These are phyloP conservation scores for Aleurites moluccanus DNA, from an alignment of 441 rosid species.

Conservation along the genomic window DNA sequence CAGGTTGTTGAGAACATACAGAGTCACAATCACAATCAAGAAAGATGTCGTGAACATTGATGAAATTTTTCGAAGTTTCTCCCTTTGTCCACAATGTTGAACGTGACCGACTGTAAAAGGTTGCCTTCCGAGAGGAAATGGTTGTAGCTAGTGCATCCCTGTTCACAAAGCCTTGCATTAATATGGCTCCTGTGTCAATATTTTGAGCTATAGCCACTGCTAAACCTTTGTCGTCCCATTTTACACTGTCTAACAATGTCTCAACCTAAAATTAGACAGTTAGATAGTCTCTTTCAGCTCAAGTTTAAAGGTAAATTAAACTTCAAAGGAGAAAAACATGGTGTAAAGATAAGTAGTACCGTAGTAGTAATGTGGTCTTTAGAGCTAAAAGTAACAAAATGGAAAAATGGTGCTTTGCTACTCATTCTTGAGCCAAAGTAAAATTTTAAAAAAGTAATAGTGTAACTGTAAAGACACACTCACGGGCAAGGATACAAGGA, in stretches of 20 bases:
- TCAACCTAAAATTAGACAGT: slow-evolving; percentile 52
- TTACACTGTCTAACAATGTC: slow-evolving; percentile 59
- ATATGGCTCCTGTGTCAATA: slow-evolving; percentile 79
- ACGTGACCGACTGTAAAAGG: slow-evolving; percentile 78
- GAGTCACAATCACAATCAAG: slow-evolving; percentile 68
- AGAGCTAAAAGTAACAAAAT: not conserved
- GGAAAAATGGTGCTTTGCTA: not conserved
- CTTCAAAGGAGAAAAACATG: not conserved
- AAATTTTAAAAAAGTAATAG: no score
- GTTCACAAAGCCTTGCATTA: slow-evolving; percentile 76
- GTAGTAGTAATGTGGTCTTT: not conserved
- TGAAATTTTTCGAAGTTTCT: slow-evolving; percentile 77
- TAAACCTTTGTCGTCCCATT: slow-evolving; percentile 92
- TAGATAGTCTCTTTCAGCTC: slow-evolving; percentile 10
- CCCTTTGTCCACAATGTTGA: slow-evolving; percentile 87
- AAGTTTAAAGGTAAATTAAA: not conserved
- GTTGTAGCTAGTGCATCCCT: slow-evolving; percentile 72
- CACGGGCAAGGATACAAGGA: no score
- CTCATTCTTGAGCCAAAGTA: not conserved
- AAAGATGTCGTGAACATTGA: slow-evolving; percentile 53
- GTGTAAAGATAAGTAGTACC: not conserved
- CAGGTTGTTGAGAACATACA: slow-evolving; percentile 40
- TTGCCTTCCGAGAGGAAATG: slow-evolving; percentile 66
- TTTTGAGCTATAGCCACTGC: slow-evolving; percentile 95
- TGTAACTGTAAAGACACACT: no score